These are phyloP conservation scores for Dryas alaskensis DNA, from an alignment of 306 rosid species.

Conservation along the genomic window DNA sequence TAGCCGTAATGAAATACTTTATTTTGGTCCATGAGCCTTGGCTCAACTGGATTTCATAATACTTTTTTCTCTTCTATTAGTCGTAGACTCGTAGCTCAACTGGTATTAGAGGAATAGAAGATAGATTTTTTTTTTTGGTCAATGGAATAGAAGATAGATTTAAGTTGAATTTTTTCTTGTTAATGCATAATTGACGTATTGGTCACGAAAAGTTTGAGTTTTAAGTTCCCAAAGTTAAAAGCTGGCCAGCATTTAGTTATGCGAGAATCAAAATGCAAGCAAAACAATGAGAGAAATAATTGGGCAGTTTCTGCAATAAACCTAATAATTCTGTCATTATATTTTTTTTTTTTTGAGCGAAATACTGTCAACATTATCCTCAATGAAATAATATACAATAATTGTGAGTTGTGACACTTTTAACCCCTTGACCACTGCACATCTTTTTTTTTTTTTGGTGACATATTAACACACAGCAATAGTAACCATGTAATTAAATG, in stretches of 20 bases:
- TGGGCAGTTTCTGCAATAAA: not conserved
- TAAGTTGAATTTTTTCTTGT: too few species aligned
- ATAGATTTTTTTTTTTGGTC: too few species aligned
- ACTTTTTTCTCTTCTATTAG: too few species aligned
- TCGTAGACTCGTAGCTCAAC: too few species aligned
- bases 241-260: not conserved
- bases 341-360: not conserved
- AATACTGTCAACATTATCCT: not conserved
- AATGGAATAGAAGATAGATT: too few species aligned
- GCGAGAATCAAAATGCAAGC: not conserved
- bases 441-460: not conserved
- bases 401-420: not conserved
- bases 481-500: too few species aligned
- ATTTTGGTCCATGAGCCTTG: too few species aligned
- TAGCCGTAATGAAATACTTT: too few species aligned
- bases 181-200: too few species aligned
- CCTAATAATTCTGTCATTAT: not conserved
- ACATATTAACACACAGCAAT: not conserved
- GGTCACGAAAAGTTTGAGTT: too few species aligned
- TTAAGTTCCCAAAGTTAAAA: not conserved
- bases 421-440: conserved; percentile 1
- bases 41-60: too few species aligned
- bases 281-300: not conserved
- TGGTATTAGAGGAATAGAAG: too few species aligned
- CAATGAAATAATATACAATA: conserved; percentile 1